Percentiles rank a stretch among this genome's conserved stretches.
phyloP scores from a whole-genome alignment of 2,329 filamentous ascomycete species.

The Aspergillus sp. region DNA sequence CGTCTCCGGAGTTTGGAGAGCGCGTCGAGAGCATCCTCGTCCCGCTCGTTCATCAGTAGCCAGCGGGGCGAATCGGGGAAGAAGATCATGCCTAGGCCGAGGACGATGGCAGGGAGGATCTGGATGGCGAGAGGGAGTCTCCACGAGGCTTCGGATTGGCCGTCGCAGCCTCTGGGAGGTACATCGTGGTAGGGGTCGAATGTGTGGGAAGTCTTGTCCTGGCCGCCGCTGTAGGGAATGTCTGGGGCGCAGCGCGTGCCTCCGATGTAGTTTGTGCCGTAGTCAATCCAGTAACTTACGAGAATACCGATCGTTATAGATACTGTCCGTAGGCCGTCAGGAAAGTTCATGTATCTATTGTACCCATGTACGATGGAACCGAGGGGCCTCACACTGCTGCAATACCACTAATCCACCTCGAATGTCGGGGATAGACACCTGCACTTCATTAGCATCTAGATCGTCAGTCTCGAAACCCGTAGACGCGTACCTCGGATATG shows the following conservation, averaged over 20 bases:
- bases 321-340: conserved; percentile 37
- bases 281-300: conserved; percentile 43
- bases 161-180: conserved; percentile 47
- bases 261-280: conserved; percentile 47
- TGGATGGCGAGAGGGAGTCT: conserved; percentile 50
- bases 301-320: conserved; percentile 40
- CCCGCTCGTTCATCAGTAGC: conserved; percentile 49
- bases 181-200: conserved; percentile 46
- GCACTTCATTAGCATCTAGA: conserved; percentile 15
- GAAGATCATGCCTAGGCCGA: conserved; percentile 45
- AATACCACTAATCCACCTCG: conserved; percentile 39
- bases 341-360: conserved; percentile 11
- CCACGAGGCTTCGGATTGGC: conserved; percentile 51
- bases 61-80: conserved; percentile 60
- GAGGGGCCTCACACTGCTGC: conserved; percentile 33
- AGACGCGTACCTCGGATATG: conserved; percentile 46
- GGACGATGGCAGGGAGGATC: conserved; percentile 40
- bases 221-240: conserved; percentile 49
- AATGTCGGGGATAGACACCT: conserved; percentile 44
- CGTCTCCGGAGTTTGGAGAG: conserved; percentile 52
- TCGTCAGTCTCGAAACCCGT: background rate
- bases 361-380: background rate
- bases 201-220: conserved; percentile 33
- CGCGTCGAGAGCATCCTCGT: conserved; percentile 49
- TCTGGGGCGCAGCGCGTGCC: conserved; percentile 49